Conservation (phyloP, 371 early-diverging fungal genomes). For the Mucor lusitanicus region DNA sequence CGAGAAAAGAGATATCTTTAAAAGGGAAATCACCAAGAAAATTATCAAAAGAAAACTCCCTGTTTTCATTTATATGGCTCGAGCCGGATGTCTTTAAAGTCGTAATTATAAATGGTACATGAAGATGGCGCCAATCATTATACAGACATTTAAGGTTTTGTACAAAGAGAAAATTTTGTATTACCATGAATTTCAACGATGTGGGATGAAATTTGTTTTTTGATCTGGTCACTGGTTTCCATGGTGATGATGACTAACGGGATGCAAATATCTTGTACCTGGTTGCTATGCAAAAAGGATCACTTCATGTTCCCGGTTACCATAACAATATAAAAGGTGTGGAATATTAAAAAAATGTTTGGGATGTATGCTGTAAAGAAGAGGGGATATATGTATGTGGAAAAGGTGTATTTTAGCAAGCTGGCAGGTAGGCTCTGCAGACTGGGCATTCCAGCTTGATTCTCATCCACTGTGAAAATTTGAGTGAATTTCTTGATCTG, state of each 20-base stretch:
- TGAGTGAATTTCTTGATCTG: neutral
- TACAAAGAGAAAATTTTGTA: neutral
- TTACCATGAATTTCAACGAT: neutral
- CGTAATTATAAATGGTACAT: neutral
- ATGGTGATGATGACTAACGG: neutral
- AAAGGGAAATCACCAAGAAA: neutral
- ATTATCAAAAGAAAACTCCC: constrained; percentile 1
- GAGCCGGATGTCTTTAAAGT: neutral
- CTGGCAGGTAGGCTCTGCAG: constrained; percentile 68
- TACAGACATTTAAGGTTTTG: neutral
- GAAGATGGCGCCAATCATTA: neutral
- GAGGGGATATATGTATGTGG: neutral
- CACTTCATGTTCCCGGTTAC: neutral
- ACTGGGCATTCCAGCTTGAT: constrained; percentile 82
- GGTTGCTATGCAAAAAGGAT: neutral
- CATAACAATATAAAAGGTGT: neutral
- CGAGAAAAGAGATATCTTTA: neutral
- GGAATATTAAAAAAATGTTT: neutral
- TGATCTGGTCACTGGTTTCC: neutral
- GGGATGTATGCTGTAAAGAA: neutral
- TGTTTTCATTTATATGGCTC: neutral
- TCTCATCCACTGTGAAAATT: constrained; percentile 70
- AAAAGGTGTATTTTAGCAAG: constrained; percentile 31
- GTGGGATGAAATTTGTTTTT: neutral
- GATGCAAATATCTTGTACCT: neutral